Percentiles rank a stretch among this genome's conserved stretches.
Conservation (phyloP, 2,329 filamentous ascomycete genomes). For the Fusarium tricinctum region DNA sequence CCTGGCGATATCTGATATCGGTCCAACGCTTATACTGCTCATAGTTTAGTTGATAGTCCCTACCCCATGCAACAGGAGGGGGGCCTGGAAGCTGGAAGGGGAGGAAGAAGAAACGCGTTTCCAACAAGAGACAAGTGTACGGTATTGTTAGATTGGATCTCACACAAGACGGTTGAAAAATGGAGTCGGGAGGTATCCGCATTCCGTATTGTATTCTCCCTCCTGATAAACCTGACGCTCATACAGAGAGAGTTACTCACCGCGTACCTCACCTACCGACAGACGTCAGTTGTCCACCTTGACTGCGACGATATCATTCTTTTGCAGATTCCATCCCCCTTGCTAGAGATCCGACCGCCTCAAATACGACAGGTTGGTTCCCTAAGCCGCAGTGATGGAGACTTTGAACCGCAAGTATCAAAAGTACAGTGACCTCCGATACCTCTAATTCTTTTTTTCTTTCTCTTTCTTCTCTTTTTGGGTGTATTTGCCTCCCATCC, state of each 20-base stretch:
- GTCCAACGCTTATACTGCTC: constrained; percentile 10
- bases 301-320: constrained; percentile 14
- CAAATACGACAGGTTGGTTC: background rate
- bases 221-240: constrained; percentile 1
- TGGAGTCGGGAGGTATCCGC: background rate
- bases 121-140: constrained; percentile 1
- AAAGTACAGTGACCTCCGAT: constrained; percentile 17
- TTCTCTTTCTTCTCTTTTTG: background rate
- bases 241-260: background rate
- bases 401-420: constrained; percentile 27
- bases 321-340: constrained; percentile 12
- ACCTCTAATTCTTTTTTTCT: background rate
- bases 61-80: constrained; percentile 3
- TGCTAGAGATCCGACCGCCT: constrained; percentile 16
- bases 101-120: background rate
- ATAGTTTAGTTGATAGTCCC: constrained; percentile 17
- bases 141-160: background rate
- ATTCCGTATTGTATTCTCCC: background rate
- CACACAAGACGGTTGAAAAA: background rate
- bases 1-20: constrained; percentile 7
- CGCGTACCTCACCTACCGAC: constrained; percentile 2
- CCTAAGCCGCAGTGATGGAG: background rate
- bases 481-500: constrained; percentile 6
- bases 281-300: constrained; percentile 25
- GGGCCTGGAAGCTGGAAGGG: background rate